Base-by-base conservation (phyloP, 306 rosid genomes). In the Bauhinia variegata region DNA sequence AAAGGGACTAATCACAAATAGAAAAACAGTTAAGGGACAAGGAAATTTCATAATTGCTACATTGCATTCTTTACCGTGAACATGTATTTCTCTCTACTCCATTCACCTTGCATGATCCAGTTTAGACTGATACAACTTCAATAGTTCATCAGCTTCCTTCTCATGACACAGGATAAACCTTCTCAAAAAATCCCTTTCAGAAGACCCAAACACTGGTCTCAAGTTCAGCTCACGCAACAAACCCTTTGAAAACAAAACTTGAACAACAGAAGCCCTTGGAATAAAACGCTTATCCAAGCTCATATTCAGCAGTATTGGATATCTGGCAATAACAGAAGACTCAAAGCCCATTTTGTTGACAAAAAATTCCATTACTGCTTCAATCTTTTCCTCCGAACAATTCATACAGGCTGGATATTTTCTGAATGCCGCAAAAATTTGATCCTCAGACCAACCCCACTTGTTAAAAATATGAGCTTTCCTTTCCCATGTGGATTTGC, bases 301-400 rank as follows among this genome's bases (percentile, higher is more conserved):
- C 30, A 77, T 46, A 53, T 77, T 56, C 52, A 79, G 39, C 36
- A 66, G 39, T 30, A 55, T 0, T 50, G 54, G 37, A 50, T 30
- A 66, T 51, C 34, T 55, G 4, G 48, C 1, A 79, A 79, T 37
- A 19, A 58, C 13, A 28, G 57, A 70, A 73, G 84, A 65, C 56
- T 83, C 66, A 75, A 68, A 73, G 14, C 73, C 67, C 60, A 79
- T 60, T 70, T 44, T 53, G 54, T 76, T 73, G 51, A 79, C 80
- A 69, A 78, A 70, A 58, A 42, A 49, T 15, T 59, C 58, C 67
- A 75, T 75, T 61, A 33, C 50, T 11, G 46, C 17, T 34, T 23
- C 38, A 61, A 68, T 61, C 43, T 68, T 68, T 3, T 60, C 60
- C 69, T 68, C 67, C 7, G 68, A 59, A 5, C 31, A 3, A 11